Evolutionary conservation across 1,284 basidiomycete genomes (phyloP), one percentile per base, ranked within the genome.

Genomic region (Porogramme epimiltina): DNA sequence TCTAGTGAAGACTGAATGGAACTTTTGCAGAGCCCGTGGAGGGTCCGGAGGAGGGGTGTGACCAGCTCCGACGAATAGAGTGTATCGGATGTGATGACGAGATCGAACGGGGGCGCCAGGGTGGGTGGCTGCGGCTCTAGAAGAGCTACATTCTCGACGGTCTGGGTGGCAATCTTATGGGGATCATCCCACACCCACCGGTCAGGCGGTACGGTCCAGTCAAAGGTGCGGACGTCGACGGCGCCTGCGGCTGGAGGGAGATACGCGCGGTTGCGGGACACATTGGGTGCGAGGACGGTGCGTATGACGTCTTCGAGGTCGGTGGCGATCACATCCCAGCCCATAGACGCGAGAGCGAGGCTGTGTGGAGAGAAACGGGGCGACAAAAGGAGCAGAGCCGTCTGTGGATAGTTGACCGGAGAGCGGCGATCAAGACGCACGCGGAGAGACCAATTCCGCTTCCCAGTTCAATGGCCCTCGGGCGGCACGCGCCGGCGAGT

Each of bases 81-180:
- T 0, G 94, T 95, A 70, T 97, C 94, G 50, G 93, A 86, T 16
- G 91, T 87, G 50, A 92, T 68, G 57, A 96, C 85, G 54, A 94
- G 76, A 70, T 95, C 89, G 72, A 89, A 89, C 0, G 84, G 84
- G 19, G 81, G 80, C 11, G 60, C 53, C 15, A 80, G 71, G 38
- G 65, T 61, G 34, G 34, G 8, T 16, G 10, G 16, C 34, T 37
- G 34, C 28, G 34, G 16, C 34, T 37, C 34, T 13, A 37, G 34
- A 37, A 37, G 34, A 23, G 52, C 54, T 38, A 49, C 58, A 22
- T 62, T 54, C 45, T 61, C 58, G 25, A 68, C 69, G 15, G 70
- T 51, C 42, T 55, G 36, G 62, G 66, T 74, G 59, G 64, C 73
- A 47, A 78, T 77, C 58, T 63, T 68, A 49, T 56, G 62, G 46